Conservation (phyloP, 2,329 filamentous ascomycete genomes). For the Fusarium xyrophilum region DNA sequence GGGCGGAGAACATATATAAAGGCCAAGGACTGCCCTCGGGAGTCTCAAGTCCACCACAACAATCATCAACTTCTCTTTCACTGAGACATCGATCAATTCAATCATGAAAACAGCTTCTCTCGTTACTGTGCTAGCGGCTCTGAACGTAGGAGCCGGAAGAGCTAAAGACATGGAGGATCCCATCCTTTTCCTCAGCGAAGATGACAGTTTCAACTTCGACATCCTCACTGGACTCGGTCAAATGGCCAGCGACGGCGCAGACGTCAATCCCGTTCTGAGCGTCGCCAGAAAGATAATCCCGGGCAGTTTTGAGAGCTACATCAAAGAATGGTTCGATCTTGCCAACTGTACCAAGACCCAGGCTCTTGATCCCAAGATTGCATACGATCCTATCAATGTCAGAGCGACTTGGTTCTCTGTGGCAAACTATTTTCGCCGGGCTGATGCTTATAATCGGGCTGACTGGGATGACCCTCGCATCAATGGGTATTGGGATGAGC, state of each 20-base stretch:
- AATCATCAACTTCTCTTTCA: not conserved
- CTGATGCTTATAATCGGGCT: slow-evolving; percentile 52
- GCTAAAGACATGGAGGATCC: not conserved
- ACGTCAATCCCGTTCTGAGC: slow-evolving; percentile 45
- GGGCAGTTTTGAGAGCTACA: slow-evolving; percentile 37
- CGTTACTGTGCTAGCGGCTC: fast-evolving
- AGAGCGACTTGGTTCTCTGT: slow-evolving; percentile 47
- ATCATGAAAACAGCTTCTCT: not conserved
- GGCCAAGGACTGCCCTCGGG: too few species aligned
- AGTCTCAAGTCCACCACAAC: not conserved
- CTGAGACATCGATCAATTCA: not conserved
- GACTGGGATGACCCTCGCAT: slow-evolving; percentile 52
- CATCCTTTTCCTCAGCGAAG: slow-evolving; percentile 13
- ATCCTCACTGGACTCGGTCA: slow-evolving; percentile 17
- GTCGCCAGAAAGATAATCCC: slow-evolving; percentile 37
- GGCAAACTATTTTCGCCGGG: slow-evolving; percentile 51
- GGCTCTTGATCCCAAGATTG: slow-evolving; percentile 27
- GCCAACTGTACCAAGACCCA: slow-evolving; percentile 33
- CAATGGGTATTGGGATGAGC: slow-evolving; percentile 47
- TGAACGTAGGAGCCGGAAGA: fast-evolving
- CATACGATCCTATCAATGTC: slow-evolving; percentile 36
- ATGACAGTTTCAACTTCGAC: slow-evolving; percentile 27
- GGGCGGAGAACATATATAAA: too few species aligned
- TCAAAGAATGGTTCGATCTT: slow-evolving; percentile 29
- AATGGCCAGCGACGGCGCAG: slow-evolving; percentile 14